Conservation (phyloP, 306 rosid species). For the Urtica urens region DNA sequence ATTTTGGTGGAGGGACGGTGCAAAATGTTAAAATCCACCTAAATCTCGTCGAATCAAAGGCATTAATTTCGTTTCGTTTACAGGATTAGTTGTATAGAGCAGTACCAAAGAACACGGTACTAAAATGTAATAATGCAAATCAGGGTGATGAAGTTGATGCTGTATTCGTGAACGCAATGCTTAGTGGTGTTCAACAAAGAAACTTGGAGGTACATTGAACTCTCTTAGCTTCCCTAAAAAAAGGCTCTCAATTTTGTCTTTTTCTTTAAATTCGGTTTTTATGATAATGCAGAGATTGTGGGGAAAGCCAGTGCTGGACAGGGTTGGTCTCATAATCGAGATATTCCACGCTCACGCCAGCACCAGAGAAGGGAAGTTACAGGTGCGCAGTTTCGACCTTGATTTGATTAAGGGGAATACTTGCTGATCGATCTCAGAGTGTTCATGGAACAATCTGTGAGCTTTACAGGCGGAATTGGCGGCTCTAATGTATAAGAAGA, state of each 20-base stretch:
- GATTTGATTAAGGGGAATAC: slow-evolving; percentile 8
- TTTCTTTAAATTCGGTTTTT: neutral
- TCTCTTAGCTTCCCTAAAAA: slow-evolving; percentile 9
- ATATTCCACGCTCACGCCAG: slow-evolving; percentile 87
- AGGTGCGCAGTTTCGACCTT: slow-evolving; percentile 34
- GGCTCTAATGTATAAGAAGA: slow-evolving; percentile 69
- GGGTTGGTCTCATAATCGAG: slow-evolving; percentile 88
- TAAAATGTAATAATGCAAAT: too few species aligned
- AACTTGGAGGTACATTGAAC: slow-evolving; percentile 89
- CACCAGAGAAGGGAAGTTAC: slow-evolving; percentile 78
- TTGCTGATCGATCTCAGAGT: neutral
- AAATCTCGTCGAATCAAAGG: slow-evolving; percentile 51
- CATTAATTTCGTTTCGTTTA: slow-evolving; percentile 1
- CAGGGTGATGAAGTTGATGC: slow-evolving; percentile 85
- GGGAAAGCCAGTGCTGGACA: slow-evolving; percentile 77
- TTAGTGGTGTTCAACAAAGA: slow-evolving; percentile 78
- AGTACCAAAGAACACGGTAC: neutral
- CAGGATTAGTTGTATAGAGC: slow-evolving; percentile 3
- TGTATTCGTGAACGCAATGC: slow-evolving; percentile 61
- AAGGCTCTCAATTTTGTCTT: neutral
- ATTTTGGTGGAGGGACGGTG: slow-evolving; percentile 78
- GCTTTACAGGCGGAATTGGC: slow-evolving; percentile 83
- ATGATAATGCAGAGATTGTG: slow-evolving; percentile 51
- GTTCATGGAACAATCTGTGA: too few species aligned
- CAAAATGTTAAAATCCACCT: slow-evolving; percentile 54